Base-by-base conservation (phyloP, 371 early-diverging fungal genomes). In the Actinomortierella ambigua region DNA sequence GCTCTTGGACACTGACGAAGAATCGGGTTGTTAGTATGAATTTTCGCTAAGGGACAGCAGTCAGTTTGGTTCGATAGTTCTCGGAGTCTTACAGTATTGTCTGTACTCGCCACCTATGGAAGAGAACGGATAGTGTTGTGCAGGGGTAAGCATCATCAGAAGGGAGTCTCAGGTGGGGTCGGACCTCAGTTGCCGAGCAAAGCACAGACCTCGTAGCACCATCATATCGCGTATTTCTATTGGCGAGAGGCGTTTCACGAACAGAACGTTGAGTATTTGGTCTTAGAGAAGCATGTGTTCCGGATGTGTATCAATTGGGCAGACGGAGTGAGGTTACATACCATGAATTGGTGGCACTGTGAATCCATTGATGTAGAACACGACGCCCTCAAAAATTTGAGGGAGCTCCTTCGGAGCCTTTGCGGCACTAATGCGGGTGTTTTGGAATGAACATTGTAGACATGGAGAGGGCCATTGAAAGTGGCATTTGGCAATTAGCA, bases 341-440 rank as follows among this genome's bases (percentile, higher is more conserved):
- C 75, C 64, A 41, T 73, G 75, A 29, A 66, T 63, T 24, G 89
- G 80, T 3, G 89, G 88, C 29, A 82, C 63, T 0, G 88, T 87
- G 46, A 88, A 91, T 1, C 92, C 92, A 54, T 90, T 90, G 43
- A 89, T 82, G 59, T 90, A 79, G 26, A 90, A 85, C 1, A 82
- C 77, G 4, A 84, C 71, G 3, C 87, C 85, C 46, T 76, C 65
- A 53, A 90, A 90, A 6, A 90, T 81, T 24, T 66, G 81, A 0
- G 76, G 61, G 8, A 49, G 42, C 8, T 69, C 73, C 40, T 79
- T 26, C 17, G 53, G 39, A 34, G 57, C 57, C 18, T 62, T 54
- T 4, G 66, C 53, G 13, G 66, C 59, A 13, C 58, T 61, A 54
- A n/a, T n/a, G 49, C 2, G 59, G 44, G 26, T 11, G 44, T 47